phyloP scores from a whole-genome alignment of 768 basidiomycete genomes.

The Rhizopogon salebrosus region DNA sequence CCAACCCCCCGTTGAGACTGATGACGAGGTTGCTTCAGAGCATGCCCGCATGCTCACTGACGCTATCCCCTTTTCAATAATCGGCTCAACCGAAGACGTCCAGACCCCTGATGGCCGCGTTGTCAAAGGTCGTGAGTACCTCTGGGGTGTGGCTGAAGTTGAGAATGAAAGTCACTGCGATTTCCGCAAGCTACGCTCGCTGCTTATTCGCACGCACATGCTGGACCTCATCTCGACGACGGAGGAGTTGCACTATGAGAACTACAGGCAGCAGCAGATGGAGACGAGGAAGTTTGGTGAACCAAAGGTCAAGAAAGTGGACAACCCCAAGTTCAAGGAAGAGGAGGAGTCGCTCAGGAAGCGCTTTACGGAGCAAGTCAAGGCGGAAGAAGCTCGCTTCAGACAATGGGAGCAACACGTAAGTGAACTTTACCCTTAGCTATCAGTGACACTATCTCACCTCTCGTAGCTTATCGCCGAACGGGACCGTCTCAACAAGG shows the following conservation, averaged over 20 bases:
- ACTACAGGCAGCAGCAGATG: slow-evolving; percentile 98
- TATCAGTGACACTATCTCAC: slow-evolving; percentile 9
- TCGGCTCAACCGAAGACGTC: slow-evolving; percentile 95
- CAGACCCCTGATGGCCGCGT: slow-evolving; percentile 83
- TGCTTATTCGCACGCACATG: slow-evolving; percentile 98
- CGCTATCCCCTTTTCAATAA: slow-evolving; percentile 98
- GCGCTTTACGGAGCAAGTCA: slow-evolving; percentile 99
- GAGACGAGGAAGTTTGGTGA: slow-evolving; percentile 99
- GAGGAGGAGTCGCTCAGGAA: slow-evolving; percentile 96
- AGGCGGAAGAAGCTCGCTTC: slow-evolving; percentile 95
- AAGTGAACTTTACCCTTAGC: slow-evolving; percentile 27
- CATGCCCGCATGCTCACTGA: slow-evolving; percentile 83
- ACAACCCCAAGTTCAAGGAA: slow-evolving; percentile 99
- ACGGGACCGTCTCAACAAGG: slow-evolving; percentile 98
- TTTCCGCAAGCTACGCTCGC: slow-evolving; percentile 94
- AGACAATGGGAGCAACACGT: slow-evolving; percentile 99
- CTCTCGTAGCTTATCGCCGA: slow-evolving; percentile 85
- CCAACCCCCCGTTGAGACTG: slow-evolving; percentile 85
- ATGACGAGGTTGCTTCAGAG: slow-evolving; percentile 82
- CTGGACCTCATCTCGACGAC: slow-evolving; percentile 94
- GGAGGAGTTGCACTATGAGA: slow-evolving; percentile 95
- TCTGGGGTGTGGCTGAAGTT: slow-evolving; percentile 99
- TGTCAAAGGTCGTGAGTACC: slow-evolving; percentile 97
- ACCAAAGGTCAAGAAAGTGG: slow-evolving; percentile 95
- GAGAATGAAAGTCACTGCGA: slow-evolving; percentile 99